Percentiles rank a stretch among this genome's conserved stretches.
phyloP scores from a whole-genome alignment of 2,329 filamentous ascomycete genomes.

The Fusarium albidum region DNA sequence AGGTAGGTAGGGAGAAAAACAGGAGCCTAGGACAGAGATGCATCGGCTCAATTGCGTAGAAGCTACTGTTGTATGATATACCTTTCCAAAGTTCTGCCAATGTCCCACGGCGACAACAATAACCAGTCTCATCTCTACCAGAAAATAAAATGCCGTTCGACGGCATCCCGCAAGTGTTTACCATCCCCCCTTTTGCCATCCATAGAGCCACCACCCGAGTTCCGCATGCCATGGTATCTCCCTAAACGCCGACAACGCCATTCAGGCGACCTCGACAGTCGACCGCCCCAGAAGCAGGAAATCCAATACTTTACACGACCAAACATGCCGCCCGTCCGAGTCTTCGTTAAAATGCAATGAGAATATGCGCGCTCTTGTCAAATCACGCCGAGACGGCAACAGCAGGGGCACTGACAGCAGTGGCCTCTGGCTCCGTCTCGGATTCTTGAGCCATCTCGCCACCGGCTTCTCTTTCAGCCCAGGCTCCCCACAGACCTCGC shows the following conservation, averaged over 20 bases:
- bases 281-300: conserved; percentile 45
- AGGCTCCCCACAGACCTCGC: conserved; percentile 94
- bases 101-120: conserved; percentile 23
- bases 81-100: conserved; percentile 11
- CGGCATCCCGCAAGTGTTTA: conserved; percentile 10
- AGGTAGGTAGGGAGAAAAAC: too few species aligned
- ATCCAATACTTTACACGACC: conserved; percentile 46
- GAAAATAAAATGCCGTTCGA: conserved; percentile 24
- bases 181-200: conserved; percentile 34
- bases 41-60: background rate
- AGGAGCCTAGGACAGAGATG: too few species aligned
- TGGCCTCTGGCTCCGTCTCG: conserved; percentile 46
- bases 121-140: conserved; percentile 20
- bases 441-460: conserved; percentile 66
- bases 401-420: conserved; percentile 41
- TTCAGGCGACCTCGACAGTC: conserved; percentile 41
- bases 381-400: conserved; percentile 51
- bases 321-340: conserved; percentile 37
- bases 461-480: conserved; percentile 82
- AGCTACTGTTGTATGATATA: conserved; percentile 21
- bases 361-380: conserved; percentile 17
- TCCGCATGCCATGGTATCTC: conserved; percentile 50
- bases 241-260: conserved; percentile 50
- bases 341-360: conserved; percentile 36
- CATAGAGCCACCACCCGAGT: conserved; percentile 35